phyloP scores from a whole-genome alignment of 1,284 basidiomycete species.

The Papiliotrema flavescens region DNA sequence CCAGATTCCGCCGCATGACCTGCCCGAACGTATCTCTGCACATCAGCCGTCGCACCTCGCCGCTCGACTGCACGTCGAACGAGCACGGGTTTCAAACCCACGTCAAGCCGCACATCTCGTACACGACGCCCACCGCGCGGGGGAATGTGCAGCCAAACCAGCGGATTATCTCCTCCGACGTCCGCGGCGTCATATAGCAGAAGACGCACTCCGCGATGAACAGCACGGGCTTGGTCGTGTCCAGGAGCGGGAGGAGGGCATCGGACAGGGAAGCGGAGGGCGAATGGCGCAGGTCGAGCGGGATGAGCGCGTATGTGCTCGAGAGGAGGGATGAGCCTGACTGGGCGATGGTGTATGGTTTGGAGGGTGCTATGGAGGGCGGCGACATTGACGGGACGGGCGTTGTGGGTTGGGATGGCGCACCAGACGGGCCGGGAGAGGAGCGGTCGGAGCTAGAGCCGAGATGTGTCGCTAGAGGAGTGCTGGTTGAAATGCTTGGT shows the following conservation, averaged over 20 bases:
- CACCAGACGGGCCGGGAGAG: not conserved
- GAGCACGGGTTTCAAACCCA: slow-evolving; percentile 16
- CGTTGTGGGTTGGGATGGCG: not conserved
- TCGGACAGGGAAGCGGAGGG: slow-evolving; percentile 24
- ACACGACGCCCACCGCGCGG: slow-evolving; percentile 56
- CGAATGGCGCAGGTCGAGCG: slow-evolving; percentile 67
- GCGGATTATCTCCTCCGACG: slow-evolving; percentile 60
- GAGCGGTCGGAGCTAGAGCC: not conserved
- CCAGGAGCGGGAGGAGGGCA: slow-evolving; percentile 52
- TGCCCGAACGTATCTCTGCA: slow-evolving; percentile 70
- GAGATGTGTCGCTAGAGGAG: no score
- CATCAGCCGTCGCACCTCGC: not conserved
- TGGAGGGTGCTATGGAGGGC: not conserved
- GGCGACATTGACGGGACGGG: not conserved
- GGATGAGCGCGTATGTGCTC: slow-evolving; percentile 66
- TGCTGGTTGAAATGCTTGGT: not conserved
- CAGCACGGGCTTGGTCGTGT: slow-evolving; percentile 67
- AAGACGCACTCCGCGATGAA: slow-evolving; percentile 87
- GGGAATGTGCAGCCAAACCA: slow-evolving; percentile 68
- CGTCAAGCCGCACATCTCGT: slow-evolving; percentile 84
- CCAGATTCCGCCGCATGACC: slow-evolving; percentile 82
- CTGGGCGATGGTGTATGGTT: slow-evolving; percentile 41
- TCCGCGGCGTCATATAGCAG: slow-evolving; percentile 71
- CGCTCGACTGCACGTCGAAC: not conserved
- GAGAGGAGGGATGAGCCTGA: slow-evolving; percentile 69